Base-by-base conservation (phyloP, 73 alveolate species). In the Paramecium sonneborni region DNA sequence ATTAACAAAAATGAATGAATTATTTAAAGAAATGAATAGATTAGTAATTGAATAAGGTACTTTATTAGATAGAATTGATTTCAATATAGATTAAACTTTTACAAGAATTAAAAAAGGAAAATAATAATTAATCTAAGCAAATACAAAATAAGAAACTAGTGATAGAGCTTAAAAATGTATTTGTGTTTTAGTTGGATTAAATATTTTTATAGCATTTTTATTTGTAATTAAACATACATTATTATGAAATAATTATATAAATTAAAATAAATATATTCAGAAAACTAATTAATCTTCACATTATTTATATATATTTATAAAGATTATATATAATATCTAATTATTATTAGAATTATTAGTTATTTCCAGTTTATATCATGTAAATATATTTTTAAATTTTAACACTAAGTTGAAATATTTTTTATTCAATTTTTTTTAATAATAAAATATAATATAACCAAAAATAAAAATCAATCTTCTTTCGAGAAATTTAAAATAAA, bases 11-110 rank as follows among this genome's bases (percentile, higher is more conserved):
- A 79, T 79, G 90, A 41, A 32, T 30, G 90, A 79, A 3, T 39
- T 79, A 20, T 79, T 79, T 44, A 41, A 79, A 21, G 90, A 79
- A 41, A 79, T 79, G 90, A 79, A 79, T 46, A 43, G 90, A 44
- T 3, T 79, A 23, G 90, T 79, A 0, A 79, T 79, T 41, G 90
- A 79, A 46, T 21, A 79, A 44, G 90, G 90, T 6, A 79, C 90
- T 3, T 44, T 79, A 20, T 62, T 79, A 5, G 90, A 79, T 79
- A 21, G 90, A n/a, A 79, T 79, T 23, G 90, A 79, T 79, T 18
- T 79, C 35, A 79, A 79, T 24, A 41, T 79, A 44, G 90, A 79
- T 24, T 7, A 79, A 44, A 34, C 74, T 0, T 44, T 43, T 5
- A 24, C 39, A 24, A 79, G 44, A 43, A 62, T 79, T 43, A 43